phyloP scores from a whole-genome alignment of 257 asterid genomes.

The Eustoma russellianum region DNA sequence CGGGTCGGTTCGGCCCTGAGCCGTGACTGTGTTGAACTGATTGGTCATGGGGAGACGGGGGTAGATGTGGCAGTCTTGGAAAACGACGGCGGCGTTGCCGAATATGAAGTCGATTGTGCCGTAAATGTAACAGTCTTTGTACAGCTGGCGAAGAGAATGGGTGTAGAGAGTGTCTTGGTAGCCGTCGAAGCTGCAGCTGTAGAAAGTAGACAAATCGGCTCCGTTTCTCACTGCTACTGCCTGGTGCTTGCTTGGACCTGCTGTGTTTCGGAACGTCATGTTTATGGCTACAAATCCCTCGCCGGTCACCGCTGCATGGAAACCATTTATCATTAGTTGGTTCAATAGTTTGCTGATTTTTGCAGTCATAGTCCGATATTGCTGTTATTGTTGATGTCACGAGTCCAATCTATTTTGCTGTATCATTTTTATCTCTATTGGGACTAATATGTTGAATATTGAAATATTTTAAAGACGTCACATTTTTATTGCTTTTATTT shows the following conservation, averaged over 20 bases:
- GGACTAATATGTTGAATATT: no score
- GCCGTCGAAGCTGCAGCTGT: slow-evolving; percentile 71
- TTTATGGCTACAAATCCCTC: slow-evolving; percentile 42
- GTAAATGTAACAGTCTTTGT: slow-evolving; percentile 50
- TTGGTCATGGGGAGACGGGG: slow-evolving; percentile 47
- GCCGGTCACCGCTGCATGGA: slow-evolving; percentile 46
- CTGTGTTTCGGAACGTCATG: slow-evolving; percentile 69
- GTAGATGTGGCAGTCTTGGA: slow-evolving; percentile 54
- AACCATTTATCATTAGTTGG: not conserved
- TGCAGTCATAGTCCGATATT: no score
- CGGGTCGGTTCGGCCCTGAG: slow-evolving; percentile 69
- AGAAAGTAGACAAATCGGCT: slow-evolving; percentile 68
- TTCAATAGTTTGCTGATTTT: no score
- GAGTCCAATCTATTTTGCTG: no score
- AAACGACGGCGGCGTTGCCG: slow-evolving; percentile 61
- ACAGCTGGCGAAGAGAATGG: slow-evolving; percentile 74
- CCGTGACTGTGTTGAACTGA: slow-evolving; percentile 68
- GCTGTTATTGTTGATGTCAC: no score
- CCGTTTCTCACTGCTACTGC: slow-evolving; percentile 74
- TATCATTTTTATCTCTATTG: no score
- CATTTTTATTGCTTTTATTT: no score
- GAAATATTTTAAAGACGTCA: no score
- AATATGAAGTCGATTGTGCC: slow-evolving; percentile 86
- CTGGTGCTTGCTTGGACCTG: slow-evolving; percentile 68
- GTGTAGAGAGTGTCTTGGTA: slow-evolving; percentile 68